A percentile compares a stretch with the other conserved stretches of the same genome.
Conservation (phyloP, 2,329 filamentous ascomycete genomes). For the Clonostachys rhizophaga region DNA sequence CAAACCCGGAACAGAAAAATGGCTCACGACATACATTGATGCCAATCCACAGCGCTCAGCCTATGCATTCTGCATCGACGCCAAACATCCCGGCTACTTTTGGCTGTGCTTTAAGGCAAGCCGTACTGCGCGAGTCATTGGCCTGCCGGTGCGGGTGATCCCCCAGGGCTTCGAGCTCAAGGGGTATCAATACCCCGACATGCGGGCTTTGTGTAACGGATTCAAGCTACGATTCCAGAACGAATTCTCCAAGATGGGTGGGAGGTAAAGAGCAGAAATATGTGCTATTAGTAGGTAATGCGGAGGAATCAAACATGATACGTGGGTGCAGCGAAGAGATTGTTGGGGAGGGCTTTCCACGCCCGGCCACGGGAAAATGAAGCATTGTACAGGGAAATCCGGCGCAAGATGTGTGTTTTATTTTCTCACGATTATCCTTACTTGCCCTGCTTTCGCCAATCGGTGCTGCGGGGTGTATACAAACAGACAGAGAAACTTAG, state of each 20-base stretch:
- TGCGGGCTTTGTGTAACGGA: conserved; percentile 92
- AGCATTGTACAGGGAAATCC: too few relatives aligned
- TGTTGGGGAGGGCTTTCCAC: too few relatives aligned
- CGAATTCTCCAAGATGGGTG: conserved; percentile 58
- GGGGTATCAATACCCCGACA: conserved; percentile 86
- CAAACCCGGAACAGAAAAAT: conserved; percentile 62
- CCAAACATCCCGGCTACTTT: conserved; percentile 91
- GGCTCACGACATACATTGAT: conserved; percentile 92
- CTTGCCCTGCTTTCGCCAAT: too few relatives aligned
- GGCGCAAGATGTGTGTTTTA: too few relatives aligned
- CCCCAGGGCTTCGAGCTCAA: conserved; percentile 91
- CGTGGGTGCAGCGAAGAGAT: too few relatives aligned
- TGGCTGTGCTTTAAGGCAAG: conserved; percentile 95
- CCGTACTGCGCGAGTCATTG: conserved; percentile 64
- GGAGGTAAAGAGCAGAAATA: conserved; percentile 11
- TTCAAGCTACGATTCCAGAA: conserved; percentile 80
- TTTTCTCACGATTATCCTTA: too few relatives aligned
- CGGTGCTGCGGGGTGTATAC: too few relatives aligned
- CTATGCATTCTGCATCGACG: conserved; percentile 94
- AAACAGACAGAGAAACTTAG: too few relatives aligned
- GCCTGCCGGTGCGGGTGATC: conserved; percentile 84
- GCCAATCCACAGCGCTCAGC: conserved; percentile 91
- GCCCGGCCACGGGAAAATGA: too few relatives aligned
- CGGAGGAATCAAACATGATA: too few relatives aligned
- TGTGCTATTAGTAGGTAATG: too few relatives aligned